Evolutionary conservation across 2,329 filamentous ascomycete genomes (phyloP).

Genomic region (Cercospora zeina): DNA sequence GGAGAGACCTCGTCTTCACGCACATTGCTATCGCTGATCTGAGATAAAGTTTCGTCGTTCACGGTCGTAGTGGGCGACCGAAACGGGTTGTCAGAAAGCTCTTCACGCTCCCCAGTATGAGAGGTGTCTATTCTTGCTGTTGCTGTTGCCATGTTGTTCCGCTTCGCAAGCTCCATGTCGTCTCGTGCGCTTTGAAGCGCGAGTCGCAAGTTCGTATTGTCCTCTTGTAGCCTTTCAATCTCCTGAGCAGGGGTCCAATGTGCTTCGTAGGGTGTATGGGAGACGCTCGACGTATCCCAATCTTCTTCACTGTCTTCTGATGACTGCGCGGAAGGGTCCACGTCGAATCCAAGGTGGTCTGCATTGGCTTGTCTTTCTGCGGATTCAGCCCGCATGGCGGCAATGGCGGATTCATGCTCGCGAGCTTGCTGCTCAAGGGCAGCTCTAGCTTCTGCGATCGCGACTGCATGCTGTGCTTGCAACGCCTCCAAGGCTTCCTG

Average conservation of each 20-base stretch:
- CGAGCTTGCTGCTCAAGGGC: constrained; percentile 22
- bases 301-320: constrained; percentile 25
- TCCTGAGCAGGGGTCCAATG: constrained; percentile 18
- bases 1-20: constrained; percentile 14
- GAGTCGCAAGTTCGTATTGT: constrained; percentile 23
- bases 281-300: constrained; percentile 18
- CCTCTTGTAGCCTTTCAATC: constrained; percentile 21
- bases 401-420: constrained; percentile 20
- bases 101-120: neutral
- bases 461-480: constrained; percentile 19
- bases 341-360: constrained; percentile 22
- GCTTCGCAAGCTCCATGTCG: constrained; percentile 8
- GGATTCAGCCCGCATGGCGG: constrained; percentile 19
- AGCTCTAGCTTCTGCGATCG: constrained; percentile 22
- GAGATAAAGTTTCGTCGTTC: constrained; percentile 17
- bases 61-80: constrained; percentile 19
- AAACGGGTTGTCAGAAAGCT: constrained; percentile 16
- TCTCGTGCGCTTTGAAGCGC: constrained; percentile 24
- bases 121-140: neutral
- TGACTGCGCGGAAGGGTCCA: constrained; percentile 19
- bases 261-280: constrained; percentile 20
- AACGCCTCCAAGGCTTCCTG: constrained; percentile 21
- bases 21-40: constrained; percentile 8
- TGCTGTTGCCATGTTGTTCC: neutral
- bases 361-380: constrained; percentile 9